Evolutionary conservation across 768 basidiomycete genomes (phyloP).

Genomic region (Tricholoma bakamatsutake): DNA sequence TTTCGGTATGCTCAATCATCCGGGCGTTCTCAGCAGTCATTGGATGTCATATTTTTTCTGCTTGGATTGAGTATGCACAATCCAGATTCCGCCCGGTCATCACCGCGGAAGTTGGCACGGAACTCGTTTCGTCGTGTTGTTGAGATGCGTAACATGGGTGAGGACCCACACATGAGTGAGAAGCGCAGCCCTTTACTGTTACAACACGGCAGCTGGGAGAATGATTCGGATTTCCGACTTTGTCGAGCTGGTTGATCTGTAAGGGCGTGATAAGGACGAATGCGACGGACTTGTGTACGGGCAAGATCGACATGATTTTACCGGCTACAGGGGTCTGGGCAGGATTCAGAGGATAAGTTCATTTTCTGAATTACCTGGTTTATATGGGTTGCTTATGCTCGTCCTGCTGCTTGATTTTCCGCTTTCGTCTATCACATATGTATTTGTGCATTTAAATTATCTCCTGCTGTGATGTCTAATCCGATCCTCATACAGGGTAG

Average conservation of each 20-base stretch:
- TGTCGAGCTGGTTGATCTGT: constrained; percentile 83
- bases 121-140: constrained; percentile 89
- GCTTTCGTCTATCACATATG: no score
- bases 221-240: constrained; percentile 90
- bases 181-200: constrained; percentile 82
- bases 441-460: no score
- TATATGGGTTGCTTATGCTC: neutral
- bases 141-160: constrained; percentile 87
- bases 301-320: constrained; percentile 95
- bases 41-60: constrained; percentile 27
- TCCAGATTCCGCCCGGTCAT: constrained; percentile 81
- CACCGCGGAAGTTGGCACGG: constrained; percentile 76
- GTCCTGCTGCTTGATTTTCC: neutral
- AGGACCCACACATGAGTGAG: constrained; percentile 82
- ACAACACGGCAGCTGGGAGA: constrained; percentile 95
- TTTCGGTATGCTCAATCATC: constrained; percentile 48
- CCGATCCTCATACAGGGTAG: no score
- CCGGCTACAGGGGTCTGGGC: constrained; percentile 88
- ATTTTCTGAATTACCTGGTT: neutral
- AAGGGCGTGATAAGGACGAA: constrained; percentile 88
- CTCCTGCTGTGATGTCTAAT: no score
- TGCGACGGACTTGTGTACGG: constrained; percentile 93
- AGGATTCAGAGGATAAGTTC: constrained; percentile 60
- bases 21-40: neutral
- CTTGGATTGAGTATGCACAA: constrained; percentile 92